Evolutionary conservation across 768 basidiomycete genomes (phyloP).

Genomic region (Piloderma croceum): DNA sequence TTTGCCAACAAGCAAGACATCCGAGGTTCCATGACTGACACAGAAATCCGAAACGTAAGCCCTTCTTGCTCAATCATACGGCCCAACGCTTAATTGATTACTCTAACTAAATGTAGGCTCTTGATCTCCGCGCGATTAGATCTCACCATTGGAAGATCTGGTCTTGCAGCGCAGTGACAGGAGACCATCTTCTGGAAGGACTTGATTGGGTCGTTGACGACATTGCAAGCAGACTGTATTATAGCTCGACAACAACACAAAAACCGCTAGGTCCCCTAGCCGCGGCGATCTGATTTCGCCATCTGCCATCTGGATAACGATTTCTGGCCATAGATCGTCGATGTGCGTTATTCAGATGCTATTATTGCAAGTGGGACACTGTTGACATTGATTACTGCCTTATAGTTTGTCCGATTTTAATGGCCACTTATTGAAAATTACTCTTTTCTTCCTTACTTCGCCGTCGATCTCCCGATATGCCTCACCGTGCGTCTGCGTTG

Average conservation of each 20-base stretch:
- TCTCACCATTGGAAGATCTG: constrained; percentile 89
- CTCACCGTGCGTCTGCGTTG: too few relatives aligned
- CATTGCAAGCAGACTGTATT: constrained; percentile 84
- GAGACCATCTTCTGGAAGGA: constrained; percentile 76
- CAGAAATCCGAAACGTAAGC: constrained; percentile 78
- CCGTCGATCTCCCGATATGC: too few relatives aligned
- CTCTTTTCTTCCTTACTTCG: too few relatives aligned
- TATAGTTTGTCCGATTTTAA: too few relatives aligned
- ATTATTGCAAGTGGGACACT: too few relatives aligned
- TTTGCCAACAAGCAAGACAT: constrained; percentile 99
- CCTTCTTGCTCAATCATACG: constrained; percentile 8
- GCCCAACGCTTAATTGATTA: constrained; percentile 5
- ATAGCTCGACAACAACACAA: constrained; percentile 58
- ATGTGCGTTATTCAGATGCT: too few relatives aligned
- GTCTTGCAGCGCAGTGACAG: constrained; percentile 90
- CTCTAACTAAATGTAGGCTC: constrained; percentile 44
- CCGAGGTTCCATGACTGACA: constrained; percentile 73
- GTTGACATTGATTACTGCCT: too few relatives aligned
- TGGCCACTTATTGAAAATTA: too few relatives aligned
- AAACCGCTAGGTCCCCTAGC: too few relatives aligned
- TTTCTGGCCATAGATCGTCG: too few relatives aligned
- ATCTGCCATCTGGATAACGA: too few relatives aligned
- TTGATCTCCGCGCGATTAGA: constrained; percentile 74
- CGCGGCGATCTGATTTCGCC: too few relatives aligned
- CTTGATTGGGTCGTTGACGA: constrained; percentile 91